Evolutionary conservation across 2,329 filamentous ascomycete genomes (phyloP), one percentile per base, ranked within the genome.

Genomic region (Scortechinia acanthostroma): DNA sequence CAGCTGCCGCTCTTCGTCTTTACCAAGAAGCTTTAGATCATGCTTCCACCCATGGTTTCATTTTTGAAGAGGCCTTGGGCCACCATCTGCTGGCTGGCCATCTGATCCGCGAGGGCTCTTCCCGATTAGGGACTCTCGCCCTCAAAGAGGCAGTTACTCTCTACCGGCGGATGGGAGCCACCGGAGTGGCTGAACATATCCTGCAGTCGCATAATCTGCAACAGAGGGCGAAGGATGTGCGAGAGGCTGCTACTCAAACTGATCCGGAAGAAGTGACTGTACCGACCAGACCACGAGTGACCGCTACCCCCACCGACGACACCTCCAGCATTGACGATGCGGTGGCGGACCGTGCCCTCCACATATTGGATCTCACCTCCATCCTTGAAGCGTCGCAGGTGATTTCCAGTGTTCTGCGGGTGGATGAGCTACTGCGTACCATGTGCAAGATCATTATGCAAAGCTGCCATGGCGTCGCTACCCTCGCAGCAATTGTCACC

Each of bases 371-470:
- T 59, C 62, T 91, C 49, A 83, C 87, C 35, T 84, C 83, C 20
- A 91, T 91, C 47, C 69, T 91, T 14, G 81, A 87, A 53, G 88
- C 83, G 2, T 89, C 84, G 6, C 87, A 90, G 57, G 77, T 91
- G 37, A 82, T 91, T 37, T 91, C 86, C 3, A 90, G 86, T 15
- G 84, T 90, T 43, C 64, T 91, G 10, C 77, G 86, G 51, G 77
- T 91, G 13, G 86, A 91, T 50, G 77, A 84, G 53, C 71, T 91
- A 3, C 73, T 91, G 49, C 82, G 84, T 55, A 90, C 86, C 35
- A 88, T 91, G 80, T 88, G 85, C 52, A 81, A 88, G 49, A 87
- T 91, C 49, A 88, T 91, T 43, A 62, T 91, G 21, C 83, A 90
- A 52, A 88, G 84, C 0, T 89, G 85, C 44, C 86, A 85, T 30